A percentile compares a stretch with the other conserved stretches of the same genome.
phyloP scores from a whole-genome alignment of 208 protist genomes.

The Trypanosoma caninum region DNA sequence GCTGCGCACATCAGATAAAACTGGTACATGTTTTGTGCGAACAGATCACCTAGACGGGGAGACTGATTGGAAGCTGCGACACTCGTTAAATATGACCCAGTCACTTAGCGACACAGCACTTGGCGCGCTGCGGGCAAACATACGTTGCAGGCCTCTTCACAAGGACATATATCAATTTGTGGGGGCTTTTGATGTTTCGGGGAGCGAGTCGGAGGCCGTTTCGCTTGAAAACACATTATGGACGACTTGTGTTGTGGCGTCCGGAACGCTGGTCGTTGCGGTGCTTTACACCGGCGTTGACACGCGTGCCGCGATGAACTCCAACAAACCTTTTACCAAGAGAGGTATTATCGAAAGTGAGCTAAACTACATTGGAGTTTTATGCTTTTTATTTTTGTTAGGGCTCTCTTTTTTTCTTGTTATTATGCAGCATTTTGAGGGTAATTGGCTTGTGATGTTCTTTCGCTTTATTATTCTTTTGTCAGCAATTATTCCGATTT shows the following conservation, averaged over 20 bases:
- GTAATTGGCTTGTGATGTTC: slow-evolving; percentile 88
- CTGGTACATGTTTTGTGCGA: slow-evolving; percentile 95
- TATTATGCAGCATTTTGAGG: slow-evolving; percentile 64
- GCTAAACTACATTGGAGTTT: slow-evolving; percentile 94
- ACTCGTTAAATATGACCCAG: slow-evolving; percentile 58
- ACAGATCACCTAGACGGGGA: slow-evolving; percentile 99
- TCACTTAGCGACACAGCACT: slow-evolving; percentile 30
- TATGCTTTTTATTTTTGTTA: slow-evolving; percentile 78
- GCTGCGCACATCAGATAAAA: slow-evolving; percentile 93
- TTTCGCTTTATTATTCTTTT: slow-evolving; percentile 97
- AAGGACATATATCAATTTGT: slow-evolving; percentile 98
- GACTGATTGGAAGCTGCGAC: slow-evolving; percentile 97
- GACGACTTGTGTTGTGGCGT: slow-evolving; percentile 96
- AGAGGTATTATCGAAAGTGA: slow-evolving; percentile 94
- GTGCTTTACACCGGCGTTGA: slow-evolving; percentile 95
- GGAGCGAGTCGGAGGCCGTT: slow-evolving; percentile 66
- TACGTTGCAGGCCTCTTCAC: slow-evolving; percentile 72
- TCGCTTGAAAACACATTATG: slow-evolving; percentile 97
- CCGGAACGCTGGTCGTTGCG: slow-evolving; percentile 65
- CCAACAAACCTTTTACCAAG: slow-evolving; percentile 80
- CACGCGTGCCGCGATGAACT: slow-evolving; percentile 96
- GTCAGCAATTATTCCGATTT: slow-evolving; percentile 98
- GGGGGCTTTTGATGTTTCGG: slow-evolving; percentile 66
- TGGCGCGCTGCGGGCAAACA: slow-evolving; percentile 43
- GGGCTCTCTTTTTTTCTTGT: slow-evolving; percentile 66